phyloP scores from a whole-genome alignment of 2,329 filamentous ascomycete species.

The Diaporthe sp. region DNA sequence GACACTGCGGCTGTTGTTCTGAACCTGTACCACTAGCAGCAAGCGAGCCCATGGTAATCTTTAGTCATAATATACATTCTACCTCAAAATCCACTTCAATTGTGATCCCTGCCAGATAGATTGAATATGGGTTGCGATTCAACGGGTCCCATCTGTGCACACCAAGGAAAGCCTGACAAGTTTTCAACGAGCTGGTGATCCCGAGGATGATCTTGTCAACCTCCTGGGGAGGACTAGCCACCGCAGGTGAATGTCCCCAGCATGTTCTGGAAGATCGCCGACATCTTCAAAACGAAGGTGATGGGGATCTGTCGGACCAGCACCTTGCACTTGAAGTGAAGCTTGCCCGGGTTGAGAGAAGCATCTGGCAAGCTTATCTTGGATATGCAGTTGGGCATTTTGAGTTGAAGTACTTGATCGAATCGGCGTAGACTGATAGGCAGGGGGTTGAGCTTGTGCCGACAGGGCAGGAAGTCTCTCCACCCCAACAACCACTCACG shows the following conservation, averaged over 20 bases:
- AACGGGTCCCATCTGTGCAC: neutral
- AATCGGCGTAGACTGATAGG: neutral
- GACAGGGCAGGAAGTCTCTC: slow-evolving; percentile 2
- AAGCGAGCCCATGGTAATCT: neutral
- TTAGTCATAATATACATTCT: neutral
- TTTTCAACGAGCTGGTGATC: neutral
- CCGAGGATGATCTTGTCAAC: slow-evolving; percentile 1
- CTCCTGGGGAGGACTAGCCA: neutral
- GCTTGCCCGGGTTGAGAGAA: neutral
- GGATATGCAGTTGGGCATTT: neutral
- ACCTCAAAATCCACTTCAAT: neutral
- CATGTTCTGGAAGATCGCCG: neutral
- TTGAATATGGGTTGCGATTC: neutral
- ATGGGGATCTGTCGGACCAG: slow-evolving; percentile 10
- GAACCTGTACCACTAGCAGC: neutral
- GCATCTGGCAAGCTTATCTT: neutral
- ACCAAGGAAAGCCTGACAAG: neutral
- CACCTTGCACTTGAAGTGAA: neutral
- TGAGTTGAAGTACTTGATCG: neutral
- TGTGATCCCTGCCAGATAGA: neutral
- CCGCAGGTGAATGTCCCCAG: neutral
- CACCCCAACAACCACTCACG: no score
- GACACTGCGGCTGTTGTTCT: neutral
- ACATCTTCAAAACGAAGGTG: neutral
- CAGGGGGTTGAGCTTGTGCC: neutral